Evolutionary conservation across 106 monocot genomes (phyloP).

Genomic region (Posidonia australis): DNA sequence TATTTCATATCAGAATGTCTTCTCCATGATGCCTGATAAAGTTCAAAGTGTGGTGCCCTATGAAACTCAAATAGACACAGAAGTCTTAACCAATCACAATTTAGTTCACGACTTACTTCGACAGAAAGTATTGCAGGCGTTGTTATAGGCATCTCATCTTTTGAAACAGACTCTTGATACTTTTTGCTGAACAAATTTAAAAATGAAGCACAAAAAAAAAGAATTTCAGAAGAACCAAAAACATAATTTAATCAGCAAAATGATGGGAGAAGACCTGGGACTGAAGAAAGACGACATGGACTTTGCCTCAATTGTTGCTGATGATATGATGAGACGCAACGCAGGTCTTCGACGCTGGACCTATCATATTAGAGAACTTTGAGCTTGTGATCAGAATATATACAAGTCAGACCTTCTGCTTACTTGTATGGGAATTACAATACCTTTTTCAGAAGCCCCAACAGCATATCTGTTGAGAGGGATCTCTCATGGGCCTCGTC

Average conservation of each 20-base stretch:
- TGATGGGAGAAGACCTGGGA: constrained; percentile 45
- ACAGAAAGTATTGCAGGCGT: constrained; percentile 86
- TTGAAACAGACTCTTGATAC: constrained; percentile 20
- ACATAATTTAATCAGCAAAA: not conserved
- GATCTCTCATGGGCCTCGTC: constrained; percentile 99
- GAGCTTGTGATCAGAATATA: not conserved
- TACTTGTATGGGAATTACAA: not conserved
- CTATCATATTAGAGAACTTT: constrained; percentile 26
- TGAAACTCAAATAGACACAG: not conserved
- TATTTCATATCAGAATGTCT: not conserved
- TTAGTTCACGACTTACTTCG: constrained; percentile 49
- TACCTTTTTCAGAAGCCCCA: constrained; percentile 95
- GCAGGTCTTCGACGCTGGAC: constrained; percentile 88
- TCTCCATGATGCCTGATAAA: not conserved
- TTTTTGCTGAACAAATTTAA: constrained; percentile 42
- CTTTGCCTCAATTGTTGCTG: constrained; percentile 97
- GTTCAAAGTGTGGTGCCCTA: not conserved
- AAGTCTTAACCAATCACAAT: not conserved
- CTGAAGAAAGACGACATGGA: constrained; percentile 82
- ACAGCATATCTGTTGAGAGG: constrained; percentile 78
- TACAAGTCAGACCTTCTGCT: not conserved
- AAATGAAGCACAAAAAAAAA: constrained; percentile 1
- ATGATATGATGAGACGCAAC: constrained; percentile 86
- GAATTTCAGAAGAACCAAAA: not conserved
- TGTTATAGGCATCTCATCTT: constrained; percentile 25